Evolutionary conservation across 2,329 filamentous ascomycete genomes (phyloP).

Genomic region (Aspergillus carbonarius): DNA sequence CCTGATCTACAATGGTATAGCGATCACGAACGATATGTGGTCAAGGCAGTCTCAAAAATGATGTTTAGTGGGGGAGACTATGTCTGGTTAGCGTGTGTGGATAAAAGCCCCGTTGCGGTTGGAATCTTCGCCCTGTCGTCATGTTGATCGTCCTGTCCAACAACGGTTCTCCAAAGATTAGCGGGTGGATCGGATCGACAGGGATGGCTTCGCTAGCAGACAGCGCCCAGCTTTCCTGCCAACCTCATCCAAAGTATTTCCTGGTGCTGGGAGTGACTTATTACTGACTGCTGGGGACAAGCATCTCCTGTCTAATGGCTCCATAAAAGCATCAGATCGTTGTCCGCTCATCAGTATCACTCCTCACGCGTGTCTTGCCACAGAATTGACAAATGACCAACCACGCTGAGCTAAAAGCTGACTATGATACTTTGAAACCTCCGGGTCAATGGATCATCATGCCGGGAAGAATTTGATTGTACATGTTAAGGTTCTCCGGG

Average conservation of each 20-base stretch:
- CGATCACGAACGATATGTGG: not conserved
- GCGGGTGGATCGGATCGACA: constrained; percentile 15
- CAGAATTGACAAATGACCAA: not conserved
- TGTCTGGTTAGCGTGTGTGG: not conserved
- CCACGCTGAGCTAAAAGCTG: not conserved
- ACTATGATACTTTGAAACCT: not conserved
- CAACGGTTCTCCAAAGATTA: constrained; percentile 5
- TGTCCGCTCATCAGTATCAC: not conserved
- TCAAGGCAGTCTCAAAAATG: not conserved
- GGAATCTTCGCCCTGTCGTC: not conserved
- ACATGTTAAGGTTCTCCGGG: not conserved
- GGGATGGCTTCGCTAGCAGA: constrained; percentile 5
- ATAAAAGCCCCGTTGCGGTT: not conserved
- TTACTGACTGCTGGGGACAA: no score
- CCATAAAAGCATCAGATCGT: not conserved
- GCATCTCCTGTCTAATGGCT: not conserved
- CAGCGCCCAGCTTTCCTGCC: not conserved
- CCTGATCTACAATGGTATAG: not conserved
- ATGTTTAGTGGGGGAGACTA: constrained; percentile 3
- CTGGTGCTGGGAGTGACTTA: no score
- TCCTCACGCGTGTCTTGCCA: not conserved
- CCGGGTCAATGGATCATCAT: not conserved
- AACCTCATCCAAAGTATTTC: not conserved
- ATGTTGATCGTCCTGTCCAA: not conserved
- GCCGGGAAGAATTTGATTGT: not conserved